phyloP scores from a whole-genome alignment of 225 moss, liverwort and hornwort species.

The Bryoerythrophyllum caledonicum region DNA sequence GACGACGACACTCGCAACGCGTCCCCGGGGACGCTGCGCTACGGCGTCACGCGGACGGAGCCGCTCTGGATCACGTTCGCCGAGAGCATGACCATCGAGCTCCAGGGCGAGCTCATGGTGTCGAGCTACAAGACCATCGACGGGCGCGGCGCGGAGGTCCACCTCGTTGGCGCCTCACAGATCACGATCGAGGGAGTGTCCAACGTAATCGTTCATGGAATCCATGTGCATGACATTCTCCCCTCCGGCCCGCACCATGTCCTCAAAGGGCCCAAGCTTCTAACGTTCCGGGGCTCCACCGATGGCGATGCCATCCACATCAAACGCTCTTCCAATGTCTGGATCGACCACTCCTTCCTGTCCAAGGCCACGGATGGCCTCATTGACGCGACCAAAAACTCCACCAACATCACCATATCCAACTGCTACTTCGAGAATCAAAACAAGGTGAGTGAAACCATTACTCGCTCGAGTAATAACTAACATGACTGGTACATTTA shows the following conservation, averaged over 20 bases:
- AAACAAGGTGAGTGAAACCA: constrained; percentile 15
- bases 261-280: background rate
- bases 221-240: constrained; percentile 36
- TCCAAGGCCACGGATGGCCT: constrained; percentile 30
- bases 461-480: too few species aligned
- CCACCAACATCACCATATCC: constrained; percentile 28
- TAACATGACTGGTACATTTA: too few species aligned
- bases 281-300: background rate
- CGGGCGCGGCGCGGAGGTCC: constrained; percentile 44
- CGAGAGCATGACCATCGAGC: constrained; percentile 39
- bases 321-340: constrained; percentile 9
- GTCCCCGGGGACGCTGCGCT: constrained; percentile 40
- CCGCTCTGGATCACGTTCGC: constrained; percentile 53
- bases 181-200: constrained; percentile 28
- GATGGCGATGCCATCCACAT: constrained; percentile 49
- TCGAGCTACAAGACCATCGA: constrained; percentile 57
- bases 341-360: constrained; percentile 35
- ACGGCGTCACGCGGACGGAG: constrained; percentile 31
- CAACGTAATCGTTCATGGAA: constrained; percentile 48
- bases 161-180: constrained; percentile 42
- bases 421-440: constrained; percentile 32
- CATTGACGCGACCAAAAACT: constrained; percentile 23
- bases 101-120: constrained; percentile 34
- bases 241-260: constrained; percentile 13
- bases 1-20: constrained; percentile 38